Conservation (phyloP, 2,329 filamentous ascomycete genomes). For the Pyrenochaeta sp. region DNA sequence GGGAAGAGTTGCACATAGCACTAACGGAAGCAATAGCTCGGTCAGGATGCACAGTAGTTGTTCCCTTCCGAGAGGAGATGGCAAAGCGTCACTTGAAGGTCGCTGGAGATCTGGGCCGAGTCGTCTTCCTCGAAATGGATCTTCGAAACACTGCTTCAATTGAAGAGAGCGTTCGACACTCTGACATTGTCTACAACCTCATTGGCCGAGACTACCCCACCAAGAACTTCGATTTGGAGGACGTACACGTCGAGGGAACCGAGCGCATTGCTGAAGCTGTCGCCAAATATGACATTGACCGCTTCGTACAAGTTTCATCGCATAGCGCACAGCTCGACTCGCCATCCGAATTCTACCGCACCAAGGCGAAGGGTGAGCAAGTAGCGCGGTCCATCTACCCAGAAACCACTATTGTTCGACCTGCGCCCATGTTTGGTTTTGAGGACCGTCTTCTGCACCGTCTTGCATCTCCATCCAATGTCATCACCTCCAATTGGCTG, state of each 20-base stretch:
- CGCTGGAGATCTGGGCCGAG: constrained; percentile 88
- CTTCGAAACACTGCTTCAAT: constrained; percentile 93
- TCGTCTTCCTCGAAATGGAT: constrained; percentile 94
- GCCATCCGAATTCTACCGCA: constrained; percentile 86
- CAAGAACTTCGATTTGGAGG: constrained; percentile 94
- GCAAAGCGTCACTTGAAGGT: constrained; percentile 95
- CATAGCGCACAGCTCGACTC: constrained; percentile 87
- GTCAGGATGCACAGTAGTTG: constrained; percentile 90
- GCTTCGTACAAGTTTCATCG: constrained; percentile 95
- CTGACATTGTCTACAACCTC: constrained; percentile 96
- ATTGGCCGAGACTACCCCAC: constrained; percentile 94
- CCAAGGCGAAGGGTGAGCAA: constrained; percentile 87
- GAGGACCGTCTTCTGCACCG: constrained; percentile 91
- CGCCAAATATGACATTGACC: constrained; percentile 97
- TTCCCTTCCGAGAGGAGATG: constrained; percentile 98
- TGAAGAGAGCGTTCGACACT: constrained; percentile 95
- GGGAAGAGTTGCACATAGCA: neutral
- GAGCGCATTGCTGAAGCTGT: constrained; percentile 93
- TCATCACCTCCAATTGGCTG: constrained; percentile 93
- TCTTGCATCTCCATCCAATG: constrained; percentile 79
- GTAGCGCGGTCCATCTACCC: constrained; percentile 90
- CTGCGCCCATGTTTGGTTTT: constrained; percentile 91
- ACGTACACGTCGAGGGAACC: constrained; percentile 91
- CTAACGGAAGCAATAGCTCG: constrained; percentile 67
- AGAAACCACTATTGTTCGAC: constrained; percentile 95